Base-by-base conservation (phyloP, 148 eudicot species). In the Cornus kousa region DNA sequence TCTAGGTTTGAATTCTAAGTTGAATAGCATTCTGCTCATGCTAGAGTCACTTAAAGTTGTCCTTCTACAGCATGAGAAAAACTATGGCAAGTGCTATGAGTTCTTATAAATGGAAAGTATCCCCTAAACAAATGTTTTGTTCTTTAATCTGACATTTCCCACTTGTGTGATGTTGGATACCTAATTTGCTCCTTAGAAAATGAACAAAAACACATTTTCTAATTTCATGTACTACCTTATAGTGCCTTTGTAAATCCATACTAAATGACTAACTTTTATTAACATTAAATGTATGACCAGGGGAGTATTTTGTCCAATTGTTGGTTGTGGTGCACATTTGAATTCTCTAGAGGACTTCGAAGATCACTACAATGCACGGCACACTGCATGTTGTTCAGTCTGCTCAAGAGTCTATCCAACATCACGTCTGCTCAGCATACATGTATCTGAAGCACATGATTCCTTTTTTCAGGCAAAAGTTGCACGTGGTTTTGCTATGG, bases 381-480 rank as follows among this genome's bases (percentile, higher is more conserved):
- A 96, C 83, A 89, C 85, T 40, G 98, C 97, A 33, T 88, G 92
- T 68, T 96, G 99, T 79, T 93, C 99, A 71, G 92, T 89, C 78
- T 96, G 99, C 86, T 89, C 91, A n/a, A 87, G 93, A 84, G 97
- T 90, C 57, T 96, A 89, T 81, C 98, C 99, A 12, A 96, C 99
- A 53, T 88, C 93, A 32, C 98, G 91, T 75, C 77, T 96, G 83
- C 99, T 96, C 76, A 86, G 98, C 85, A 92, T 93, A 71, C 99
- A 96, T 74, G 92, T 96, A 19, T 92, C 99, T 78, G 99, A 96
- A 88, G 90, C 80, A 46, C 99, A 96, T 71, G 99, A 92, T 82
- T 96, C 98, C 53, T 96, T 93, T 86, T 93, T 96, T 74, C 92
- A 93, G 83, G 97, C 99, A 76, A 96, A 96, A 87, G 99, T 87